Base-by-base conservation (phyloP, 768 basidiomycete species). In the Hebeloma cylindrosporum region DNA sequence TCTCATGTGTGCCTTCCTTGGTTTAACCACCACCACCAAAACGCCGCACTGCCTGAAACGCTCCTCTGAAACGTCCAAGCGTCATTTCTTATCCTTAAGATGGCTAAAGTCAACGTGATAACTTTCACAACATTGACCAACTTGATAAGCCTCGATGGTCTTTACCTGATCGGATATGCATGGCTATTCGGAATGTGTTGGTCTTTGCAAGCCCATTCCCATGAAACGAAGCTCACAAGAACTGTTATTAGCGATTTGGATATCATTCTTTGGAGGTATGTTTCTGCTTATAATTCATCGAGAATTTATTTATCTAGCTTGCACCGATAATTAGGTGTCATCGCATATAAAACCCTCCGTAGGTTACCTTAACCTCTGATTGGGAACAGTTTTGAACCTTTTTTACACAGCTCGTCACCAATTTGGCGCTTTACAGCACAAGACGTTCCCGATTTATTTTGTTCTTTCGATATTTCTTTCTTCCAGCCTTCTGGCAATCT, bases 361-460 rank as follows among this genome's bases (percentile, higher is more conserved):
- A 54, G 45, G 80, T 66, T 16, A 18, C 31, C 17, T 14, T 30
- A 18, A 31, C 7, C 42, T 31, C 28, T 44, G 25, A 22, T 26
- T 30, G 28, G 10, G 7, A n/a, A 13, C 8, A n/a, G 20, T 17
- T 28, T 30, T 2, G n/a, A 20, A 32, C 28, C 23, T n/a, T 20
- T 27, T 22, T 26, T 32, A 35, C n/a, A n/a, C 45, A 85, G 82
- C 87, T 13, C 78, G 86, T 35, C 77, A 82, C 37, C 81, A 85
- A 47, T 92, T 92, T 48, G 78, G 82, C 7, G 68, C 74, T 30
- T 74, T 93, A 25, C 89, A 92, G 58, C 80, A 87, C 58, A 78
- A 75, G 55, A 79, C 75, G 1, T 88, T 88, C 65, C 86, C 89
- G 1, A 62, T 85, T 50, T 91, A 87, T 65, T 92, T 92, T 56